Percentiles rank a stretch among this genome's conserved stretches.
phyloP scores from a whole-genome alignment of 176 grass and related monocot species.

The Metroxylon sagu region DNA sequence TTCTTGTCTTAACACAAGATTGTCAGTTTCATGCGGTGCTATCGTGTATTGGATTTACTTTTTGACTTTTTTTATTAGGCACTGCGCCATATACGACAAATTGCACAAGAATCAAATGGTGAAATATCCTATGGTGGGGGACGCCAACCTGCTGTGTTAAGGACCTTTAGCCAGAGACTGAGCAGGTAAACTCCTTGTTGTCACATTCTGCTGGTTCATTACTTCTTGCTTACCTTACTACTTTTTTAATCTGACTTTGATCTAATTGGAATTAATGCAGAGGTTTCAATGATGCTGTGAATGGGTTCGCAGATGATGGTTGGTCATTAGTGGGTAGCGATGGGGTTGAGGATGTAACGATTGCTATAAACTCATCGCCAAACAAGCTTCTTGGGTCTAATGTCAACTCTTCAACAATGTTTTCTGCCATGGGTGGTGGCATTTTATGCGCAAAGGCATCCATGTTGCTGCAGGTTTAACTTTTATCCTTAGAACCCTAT shows the following conservation, averaged over 20 bases:
- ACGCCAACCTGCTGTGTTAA: slow-evolving; percentile 12
- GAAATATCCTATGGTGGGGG: slow-evolving; percentile 12
- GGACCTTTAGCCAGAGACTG: slow-evolving; percentile 50
- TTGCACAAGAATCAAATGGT: slow-evolving; percentile 7
- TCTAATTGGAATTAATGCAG: background rate
- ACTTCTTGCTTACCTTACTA: too few relatives aligned
- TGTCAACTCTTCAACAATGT: slow-evolving; percentile 2
- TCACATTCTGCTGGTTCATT: too few relatives aligned
- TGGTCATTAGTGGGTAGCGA: slow-evolving; percentile 3
- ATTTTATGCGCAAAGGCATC: slow-evolving; percentile 11
- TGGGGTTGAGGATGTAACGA: slow-evolving; percentile 4
- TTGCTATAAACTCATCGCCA: slow-evolving; percentile 3
- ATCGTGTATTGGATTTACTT: background rate
- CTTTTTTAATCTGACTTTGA: too few relatives aligned
- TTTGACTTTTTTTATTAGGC: background rate
- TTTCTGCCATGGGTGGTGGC: slow-evolving; percentile 7
- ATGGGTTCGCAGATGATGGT: slow-evolving; percentile 5
- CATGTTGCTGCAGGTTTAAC: slow-evolving; percentile 7
- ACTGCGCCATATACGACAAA: slow-evolving; percentile 12
- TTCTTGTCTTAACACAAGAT: background rate
- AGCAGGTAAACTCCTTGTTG: slow-evolving; percentile 48
- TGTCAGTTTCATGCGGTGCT: too few relatives aligned
- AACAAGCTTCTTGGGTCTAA: slow-evolving; percentile 5
- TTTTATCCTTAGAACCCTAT: too few relatives aligned
- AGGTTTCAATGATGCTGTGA: slow-evolving; percentile 15